Evolutionary conservation across 2,329 filamentous ascomycete genomes (phyloP).

Genomic region (Penicillium olsonii): DNA sequence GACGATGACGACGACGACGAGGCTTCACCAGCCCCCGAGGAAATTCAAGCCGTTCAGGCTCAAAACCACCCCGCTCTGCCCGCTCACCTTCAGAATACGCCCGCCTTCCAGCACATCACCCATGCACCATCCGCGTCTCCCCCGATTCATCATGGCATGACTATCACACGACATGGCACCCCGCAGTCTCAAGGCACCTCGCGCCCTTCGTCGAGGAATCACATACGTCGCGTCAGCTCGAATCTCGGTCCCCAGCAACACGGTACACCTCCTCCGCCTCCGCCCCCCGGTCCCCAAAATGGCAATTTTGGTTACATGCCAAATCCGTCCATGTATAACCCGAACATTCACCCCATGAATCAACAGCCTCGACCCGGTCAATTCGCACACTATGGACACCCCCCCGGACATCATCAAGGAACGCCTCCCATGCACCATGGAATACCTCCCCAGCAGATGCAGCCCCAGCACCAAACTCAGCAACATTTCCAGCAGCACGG

Average conservation of each 20-base stretch:
- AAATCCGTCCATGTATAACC: conserved; percentile 82
- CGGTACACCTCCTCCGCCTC: conserved; percentile 60
- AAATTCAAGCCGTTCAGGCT: conserved; percentile 52
- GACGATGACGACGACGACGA: conserved; percentile 81
- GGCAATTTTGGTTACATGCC: conserved; percentile 83
- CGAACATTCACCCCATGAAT: conserved; percentile 55
- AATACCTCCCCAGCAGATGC: conserved; percentile 29
- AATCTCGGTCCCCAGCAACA: conserved; percentile 69
- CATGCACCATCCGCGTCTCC: conserved; percentile 87
- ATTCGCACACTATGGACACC: conserved; percentile 44
- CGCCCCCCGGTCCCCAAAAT: conserved; percentile 54
- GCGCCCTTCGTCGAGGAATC: conserved; percentile 76
- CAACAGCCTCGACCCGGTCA: conserved; percentile 47
- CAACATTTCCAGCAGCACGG: conserved; percentile 43
- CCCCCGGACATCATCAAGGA: conserved; percentile 42
- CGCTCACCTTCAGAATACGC: conserved; percentile 67
- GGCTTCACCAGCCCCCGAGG: conserved; percentile 70
- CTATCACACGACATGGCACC: conserved; percentile 74
- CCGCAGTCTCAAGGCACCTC: conserved; percentile 77
- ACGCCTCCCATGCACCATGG: conserved; percentile 28
- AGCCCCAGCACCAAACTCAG: conserved; percentile 43
- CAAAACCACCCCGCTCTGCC: conserved; percentile 63
- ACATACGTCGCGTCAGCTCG: conserved; percentile 72
- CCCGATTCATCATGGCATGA: conserved; percentile 76
- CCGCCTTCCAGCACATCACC: conserved; percentile 76